Base-by-base conservation (phyloP, 345 rosid genomes). In the Corchorus olitorius region DNA sequence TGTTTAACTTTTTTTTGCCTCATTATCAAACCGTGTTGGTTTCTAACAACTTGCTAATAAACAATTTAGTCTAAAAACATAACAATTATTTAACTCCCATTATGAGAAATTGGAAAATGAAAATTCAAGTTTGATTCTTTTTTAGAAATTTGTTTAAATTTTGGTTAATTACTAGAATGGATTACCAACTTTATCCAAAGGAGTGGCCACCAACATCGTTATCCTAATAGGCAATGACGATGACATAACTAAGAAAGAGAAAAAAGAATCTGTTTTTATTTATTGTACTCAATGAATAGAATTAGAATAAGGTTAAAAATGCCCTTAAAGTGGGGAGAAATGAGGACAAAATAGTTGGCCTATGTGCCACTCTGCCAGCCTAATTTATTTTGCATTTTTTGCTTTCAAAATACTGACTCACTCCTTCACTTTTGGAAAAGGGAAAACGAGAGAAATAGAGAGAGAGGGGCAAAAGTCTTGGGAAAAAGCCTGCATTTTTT, bases 231-330 rank as follows among this genome's bases (percentile, higher is more conserved):
- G 66, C n/a, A 34, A 35, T 65, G 70, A 67, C 41, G 0, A 27
- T 6, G 56, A 59, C 76, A 78, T 75, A 72, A 76, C 63, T 16
- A 59, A 76, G 83, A 76, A 50, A 79, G 75, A 81, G 70, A 72
- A 71, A 41, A 80, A 73, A 79, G 52, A 72, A 49, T 19, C 13
- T 27, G 1, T 62, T 48, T 74, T 37, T 54, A 12, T 74, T 37
- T 54, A 12, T 35, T 17, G 5, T 76, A 4, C 27, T 64, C 27
- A 62, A 15, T 33, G 19, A 34, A 34, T 27, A 27, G 50, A 41
- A 15, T 39, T 11, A n/a, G 62, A 60, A 54, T 33, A 52, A 68
- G 45, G n/a, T 39, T 65, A 58, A 69, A 58, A 73, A 12, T n/a
- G 50, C 22, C 70, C 72, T 72, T 43, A 16, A 65, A 75, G 33